phyloP scores from a whole-genome alignment of 129 eudicot species.

The Ambrosia artemisiifolia region DNA sequence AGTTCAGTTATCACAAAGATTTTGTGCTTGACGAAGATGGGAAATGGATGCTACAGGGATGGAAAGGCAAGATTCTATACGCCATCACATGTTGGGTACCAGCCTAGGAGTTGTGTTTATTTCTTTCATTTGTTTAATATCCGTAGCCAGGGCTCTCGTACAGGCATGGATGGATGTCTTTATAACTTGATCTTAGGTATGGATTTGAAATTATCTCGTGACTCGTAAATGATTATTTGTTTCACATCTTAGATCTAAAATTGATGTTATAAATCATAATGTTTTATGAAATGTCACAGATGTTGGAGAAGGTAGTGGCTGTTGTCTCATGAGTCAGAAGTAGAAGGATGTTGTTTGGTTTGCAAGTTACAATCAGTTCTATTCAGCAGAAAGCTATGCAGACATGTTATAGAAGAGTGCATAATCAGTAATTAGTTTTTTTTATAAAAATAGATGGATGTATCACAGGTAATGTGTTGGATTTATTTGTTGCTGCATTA shows the following conservation, averaged over 20 bases:
- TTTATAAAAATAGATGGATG: neutral
- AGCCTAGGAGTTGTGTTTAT: slow-evolving; percentile 14
- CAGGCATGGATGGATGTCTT: slow-evolving; percentile 6
- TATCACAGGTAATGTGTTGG: neutral
- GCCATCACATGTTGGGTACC: slow-evolving; percentile 69
- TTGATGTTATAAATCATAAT: neutral
- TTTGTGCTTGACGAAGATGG: slow-evolving; percentile 65
- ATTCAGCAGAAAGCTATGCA: neutral
- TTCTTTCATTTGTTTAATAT: neutral
- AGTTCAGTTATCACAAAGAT: slow-evolving; percentile 51
- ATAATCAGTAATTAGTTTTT: neutral
- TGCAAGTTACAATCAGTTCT: neutral
- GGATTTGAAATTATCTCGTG: neutral
- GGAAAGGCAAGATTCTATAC: slow-evolving; percentile 65
- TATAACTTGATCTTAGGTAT: slow-evolving; percentile 21
- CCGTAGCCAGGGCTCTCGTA: neutral
- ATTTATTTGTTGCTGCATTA: neutral
- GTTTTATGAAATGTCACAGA: slow-evolving; percentile 8
- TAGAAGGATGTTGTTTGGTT: no score
- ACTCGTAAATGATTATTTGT: neutral
- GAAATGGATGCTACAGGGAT: slow-evolving; percentile 72
- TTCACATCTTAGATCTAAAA: neutral
- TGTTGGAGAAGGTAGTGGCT: slow-evolving; percentile 6
- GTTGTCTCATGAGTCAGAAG: no score
- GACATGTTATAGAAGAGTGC: slow-evolving; percentile 6